Evolutionary conservation across 257 asterid species (phyloP).

Genomic region (Phtheirospermum japonicum): DNA sequence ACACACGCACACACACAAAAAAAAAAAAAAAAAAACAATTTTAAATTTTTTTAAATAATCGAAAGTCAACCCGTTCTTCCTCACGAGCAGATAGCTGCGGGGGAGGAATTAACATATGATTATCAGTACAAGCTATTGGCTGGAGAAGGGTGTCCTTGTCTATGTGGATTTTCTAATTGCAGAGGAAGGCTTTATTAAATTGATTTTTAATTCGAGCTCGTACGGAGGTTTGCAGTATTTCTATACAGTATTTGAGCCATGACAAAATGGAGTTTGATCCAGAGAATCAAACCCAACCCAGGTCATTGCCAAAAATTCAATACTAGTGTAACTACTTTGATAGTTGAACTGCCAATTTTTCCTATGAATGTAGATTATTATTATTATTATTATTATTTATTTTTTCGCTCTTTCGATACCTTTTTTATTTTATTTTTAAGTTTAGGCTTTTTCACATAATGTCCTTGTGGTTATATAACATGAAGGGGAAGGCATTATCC

Average conservation of each 20-base stretch:
- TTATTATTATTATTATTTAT: too few species aligned
- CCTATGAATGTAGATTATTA: background rate
- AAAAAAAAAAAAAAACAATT: too few species aligned
- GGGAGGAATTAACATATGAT: conserved; percentile 85
- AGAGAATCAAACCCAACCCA: conserved; percentile 9
- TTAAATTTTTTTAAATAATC: background rate
- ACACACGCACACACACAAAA: background rate
- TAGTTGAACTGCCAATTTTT: conserved; percentile 20
- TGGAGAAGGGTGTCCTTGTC: conserved; percentile 74
- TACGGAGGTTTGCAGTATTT: background rate
- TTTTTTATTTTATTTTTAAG: too few species aligned
- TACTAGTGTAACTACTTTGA: conserved; percentile 1
- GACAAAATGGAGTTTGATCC: background rate
- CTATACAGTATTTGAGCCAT: background rate
- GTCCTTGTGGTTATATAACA: too few species aligned
- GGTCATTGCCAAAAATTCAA: background rate
- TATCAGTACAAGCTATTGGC: conserved; percentile 61
- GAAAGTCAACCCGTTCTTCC: background rate
- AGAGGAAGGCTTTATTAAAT: conserved; percentile 73
- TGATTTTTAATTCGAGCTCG: conserved; percentile 19
- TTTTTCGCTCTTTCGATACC: too few species aligned
- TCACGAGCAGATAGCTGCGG: conserved; percentile 68
- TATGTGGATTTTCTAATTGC: conserved; percentile 88
- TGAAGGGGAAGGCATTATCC: too few species aligned
- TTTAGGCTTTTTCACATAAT: too few species aligned